Base-by-base conservation (phyloP, 192 early-diverging fungal species). In the Chytriomyces hyalinus region DNA sequence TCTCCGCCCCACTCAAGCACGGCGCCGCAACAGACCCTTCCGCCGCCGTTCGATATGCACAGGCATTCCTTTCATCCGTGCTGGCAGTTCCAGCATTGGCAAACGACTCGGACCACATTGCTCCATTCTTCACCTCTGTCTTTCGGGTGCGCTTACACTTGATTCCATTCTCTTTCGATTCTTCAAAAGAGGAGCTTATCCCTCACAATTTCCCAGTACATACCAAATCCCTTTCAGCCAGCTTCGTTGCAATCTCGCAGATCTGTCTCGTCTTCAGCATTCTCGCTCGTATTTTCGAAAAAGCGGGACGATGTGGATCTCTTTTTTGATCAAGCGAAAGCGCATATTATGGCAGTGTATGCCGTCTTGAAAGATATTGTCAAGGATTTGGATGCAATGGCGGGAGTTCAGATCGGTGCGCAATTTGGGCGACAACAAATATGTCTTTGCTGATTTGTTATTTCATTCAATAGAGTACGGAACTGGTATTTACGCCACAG, bases 241-340 rank as follows among this genome's bases (percentile, higher is more conserved):
- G 28, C 71, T 4, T 49, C 71, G 11, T 28, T 44, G 20, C 44
- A 26, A 17, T 61, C 71, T 7, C 53, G 71, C 20, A 53, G 71
- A 28, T 61, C 71, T 11, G 43, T 28, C 46, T 59, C 69, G 7
- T 24, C 69, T 11, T 62, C 53, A n/a, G 60, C 71, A 20, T 62
- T 73, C 60, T 43, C 71, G 1, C 28, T 73, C 22, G 71, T 73
- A 26, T 73, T 73, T 73, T 73, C 71, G 26, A n/a, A 62, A 22
- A 73, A 73, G 17, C 53, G 9, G 20, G 71, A 73, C 45, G 71
- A 73, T 44, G 44, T 63, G 15, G 71, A 73, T 49, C 59, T 62
- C 60, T 73, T 73, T 62, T 73, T 73, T 49, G 49, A 63, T 24
- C 71, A 73, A 62, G 71, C 49, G 15, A 61, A 28, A n/a, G 36